Evolutionary conservation across 305 asterid genomes (phyloP), one percentile per base, ranked within the genome.

Genomic region (Monarda citriodora): DNA sequence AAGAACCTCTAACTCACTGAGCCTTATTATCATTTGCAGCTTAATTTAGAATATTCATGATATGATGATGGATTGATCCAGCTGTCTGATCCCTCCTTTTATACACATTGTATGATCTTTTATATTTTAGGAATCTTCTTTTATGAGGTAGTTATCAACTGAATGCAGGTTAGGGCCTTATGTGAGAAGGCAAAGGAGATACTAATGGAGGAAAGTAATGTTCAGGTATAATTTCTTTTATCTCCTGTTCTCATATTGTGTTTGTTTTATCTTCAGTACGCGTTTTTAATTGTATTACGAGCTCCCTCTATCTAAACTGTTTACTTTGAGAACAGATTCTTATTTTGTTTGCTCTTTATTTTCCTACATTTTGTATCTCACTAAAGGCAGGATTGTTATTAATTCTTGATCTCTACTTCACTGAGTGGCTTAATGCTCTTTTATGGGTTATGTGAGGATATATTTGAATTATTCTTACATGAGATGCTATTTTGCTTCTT

Each of bases 121-220:
- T 38, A 18, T 46, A 25, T 58, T 53, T 40, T 50, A 6, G 40
- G 45, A n/a, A 34, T 41, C 23, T 56, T 49, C 13, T 9, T 52
- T 58, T 5, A 48, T 55, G 56, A 58, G 22, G 58, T 55, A 59
- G 12, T 50, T 59, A 58, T 68, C 66, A 70, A 69, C 42, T 55
- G 36, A 65, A 20, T 79, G 76, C 68, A 91, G 98, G 98, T 88
- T 56, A 83, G 91, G 72, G 68, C 83, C 54, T 73, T 91, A 41
- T 91, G 97, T 52, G 97, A 91, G 68, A 91, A 91, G 82, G 97
- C 96, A 3, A 91, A 91, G 68, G 97, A 91, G 85, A 88, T 91
- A 69, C 77, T 91, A 66, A 88, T 84, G 86, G 86, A 82, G 13
- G 97, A 91, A 79, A 91, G 97, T 72, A 91, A 91, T 58, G 97